Conservation (phyloP, 1,284 basidiomycete genomes). For the Trametes polyzona region DNA sequence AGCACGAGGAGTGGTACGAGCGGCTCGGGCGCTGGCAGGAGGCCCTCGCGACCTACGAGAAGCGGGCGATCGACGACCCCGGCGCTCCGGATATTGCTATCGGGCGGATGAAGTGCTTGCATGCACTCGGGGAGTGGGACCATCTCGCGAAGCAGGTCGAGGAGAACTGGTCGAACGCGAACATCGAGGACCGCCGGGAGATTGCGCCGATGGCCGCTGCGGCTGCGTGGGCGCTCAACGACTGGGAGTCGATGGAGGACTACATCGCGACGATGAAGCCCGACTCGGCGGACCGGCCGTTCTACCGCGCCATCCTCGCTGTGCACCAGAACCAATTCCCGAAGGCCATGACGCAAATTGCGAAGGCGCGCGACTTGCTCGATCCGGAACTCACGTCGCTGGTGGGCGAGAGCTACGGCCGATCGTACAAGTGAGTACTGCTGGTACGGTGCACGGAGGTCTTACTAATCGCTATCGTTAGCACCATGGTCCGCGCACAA, state of each 20-base stretch:
- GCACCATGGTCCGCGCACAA: conserved; percentile 96
- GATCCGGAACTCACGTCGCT: conserved; percentile 93
- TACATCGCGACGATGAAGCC: conserved; percentile 94
- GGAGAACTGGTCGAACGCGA: conserved; percentile 87
- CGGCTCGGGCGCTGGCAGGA: conserved; percentile 97
- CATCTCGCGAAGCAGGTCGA: conserved; percentile 87
- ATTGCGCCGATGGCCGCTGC: conserved; percentile 98
- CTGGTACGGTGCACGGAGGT: background rate
- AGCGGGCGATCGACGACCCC: conserved; percentile 73
- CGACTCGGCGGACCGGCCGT: conserved; percentile 94
- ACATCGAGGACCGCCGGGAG: conserved; percentile 83
- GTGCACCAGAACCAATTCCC: conserved; percentile 97
- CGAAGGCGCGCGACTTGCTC: conserved; percentile 92
- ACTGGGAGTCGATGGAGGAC: conserved; percentile 99
- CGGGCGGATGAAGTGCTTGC: conserved; percentile 95
- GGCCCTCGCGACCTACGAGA: conserved; percentile 87
- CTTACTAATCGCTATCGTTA: conserved; percentile 43
- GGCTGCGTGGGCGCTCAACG: conserved; percentile 94
- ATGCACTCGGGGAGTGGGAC: conserved; percentile 99
- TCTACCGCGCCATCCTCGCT: conserved; percentile 94
- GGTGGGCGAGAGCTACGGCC: conserved; percentile 94
- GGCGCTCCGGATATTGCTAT: conserved; percentile 75
- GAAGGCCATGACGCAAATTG: conserved; percentile 90
- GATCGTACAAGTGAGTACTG: conserved; percentile 90
- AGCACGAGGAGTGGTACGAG: conserved; percentile 98